A percentile compares a stretch with the other conserved stretches of the same genome.
Evolutionary conservation across 345 rosid genomes (phyloP).

Genomic region (Arabidopsis arenosa): DNA sequence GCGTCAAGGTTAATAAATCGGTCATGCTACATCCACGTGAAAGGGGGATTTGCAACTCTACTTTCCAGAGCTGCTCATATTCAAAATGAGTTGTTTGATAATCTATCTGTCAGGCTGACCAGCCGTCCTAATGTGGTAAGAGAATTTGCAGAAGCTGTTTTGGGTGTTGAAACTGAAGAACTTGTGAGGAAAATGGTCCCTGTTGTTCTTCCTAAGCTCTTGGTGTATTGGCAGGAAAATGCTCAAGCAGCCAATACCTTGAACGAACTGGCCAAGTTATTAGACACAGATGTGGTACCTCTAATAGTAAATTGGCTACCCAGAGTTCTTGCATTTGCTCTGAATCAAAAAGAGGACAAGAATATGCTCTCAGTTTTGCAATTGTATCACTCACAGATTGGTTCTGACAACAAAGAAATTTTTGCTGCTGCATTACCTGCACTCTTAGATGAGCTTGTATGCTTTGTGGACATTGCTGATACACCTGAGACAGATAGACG

Average conservation of each 20-base stretch:
- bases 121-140: slow-evolving; percentile 68
- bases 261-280: slow-evolving; percentile 71
- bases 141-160: slow-evolving; percentile 93
- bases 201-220: slow-evolving; percentile 87
- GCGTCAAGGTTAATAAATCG: slow-evolving; percentile 75
- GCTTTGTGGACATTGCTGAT: slow-evolving; percentile 82
- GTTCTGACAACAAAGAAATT: slow-evolving; percentile 86
- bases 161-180: slow-evolving; percentile 73
- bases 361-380: slow-evolving; percentile 73
- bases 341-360: slow-evolving; percentile 67
- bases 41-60: slow-evolving; percentile 72
- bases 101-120: slow-evolving; percentile 66
- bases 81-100: slow-evolving; percentile 66
- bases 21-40: slow-evolving; percentile 73
- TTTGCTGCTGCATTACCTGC: slow-evolving; percentile 95
- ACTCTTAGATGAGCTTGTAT: slow-evolving; percentile 88
- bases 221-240: slow-evolving; percentile 76
- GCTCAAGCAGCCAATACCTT: slow-evolving; percentile 63
- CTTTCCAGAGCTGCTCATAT: slow-evolving; percentile 65
- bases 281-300: slow-evolving; percentile 71
- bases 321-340: slow-evolving; percentile 92
- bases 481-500: slow-evolving; percentile 71
- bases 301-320: slow-evolving; percentile 89
- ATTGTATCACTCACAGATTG: slow-evolving; percentile 78
- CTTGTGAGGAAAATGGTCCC: slow-evolving; percentile 82